Conservation (phyloP, 164 flowering plant genomes). For the Macadamia integrifolia region DNA sequence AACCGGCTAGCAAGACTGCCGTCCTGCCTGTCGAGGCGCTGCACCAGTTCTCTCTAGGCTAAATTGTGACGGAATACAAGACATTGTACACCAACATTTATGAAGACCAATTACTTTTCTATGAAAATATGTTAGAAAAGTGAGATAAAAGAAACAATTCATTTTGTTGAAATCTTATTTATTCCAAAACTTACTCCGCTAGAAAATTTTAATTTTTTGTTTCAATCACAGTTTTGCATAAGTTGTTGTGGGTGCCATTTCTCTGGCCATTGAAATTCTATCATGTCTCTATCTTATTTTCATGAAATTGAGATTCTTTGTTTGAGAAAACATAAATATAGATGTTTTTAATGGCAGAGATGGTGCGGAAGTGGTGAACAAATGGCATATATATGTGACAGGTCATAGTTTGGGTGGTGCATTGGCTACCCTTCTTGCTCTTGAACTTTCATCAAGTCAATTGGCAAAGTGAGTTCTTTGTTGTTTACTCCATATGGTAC, state of each 20-base stretch:
- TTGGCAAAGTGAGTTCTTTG: conserved; percentile 71
- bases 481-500: not conserved
- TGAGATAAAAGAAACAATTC: not conserved
- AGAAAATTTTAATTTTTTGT: not conserved
- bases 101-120: not conserved
- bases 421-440: conserved; percentile 87
- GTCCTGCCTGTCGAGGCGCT: no score
- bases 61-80: no score
- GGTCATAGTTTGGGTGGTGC: conserved; percentile 99
- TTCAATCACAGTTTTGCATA: not conserved
- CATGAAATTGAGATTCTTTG: not conserved
- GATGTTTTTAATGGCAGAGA: conserved; percentile 40
- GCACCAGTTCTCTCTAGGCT: no score
- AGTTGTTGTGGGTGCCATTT: not conserved
- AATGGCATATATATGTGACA: conserved; percentile 89
- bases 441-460: conserved; percentile 87
- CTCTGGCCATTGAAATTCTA: no score
- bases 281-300: not conserved
- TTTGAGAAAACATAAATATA: not conserved
- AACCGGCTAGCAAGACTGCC: no score
- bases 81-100: not conserved
- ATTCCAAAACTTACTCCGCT: not conserved
- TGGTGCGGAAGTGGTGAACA: conserved; percentile 37
- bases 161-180: not conserved
- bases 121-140: not conserved